Evolutionary conservation across 2,329 filamentous ascomycete species (phyloP), one percentile per base, ranked within the genome.

Genomic region (Blastomyces emzantsi): DNA sequence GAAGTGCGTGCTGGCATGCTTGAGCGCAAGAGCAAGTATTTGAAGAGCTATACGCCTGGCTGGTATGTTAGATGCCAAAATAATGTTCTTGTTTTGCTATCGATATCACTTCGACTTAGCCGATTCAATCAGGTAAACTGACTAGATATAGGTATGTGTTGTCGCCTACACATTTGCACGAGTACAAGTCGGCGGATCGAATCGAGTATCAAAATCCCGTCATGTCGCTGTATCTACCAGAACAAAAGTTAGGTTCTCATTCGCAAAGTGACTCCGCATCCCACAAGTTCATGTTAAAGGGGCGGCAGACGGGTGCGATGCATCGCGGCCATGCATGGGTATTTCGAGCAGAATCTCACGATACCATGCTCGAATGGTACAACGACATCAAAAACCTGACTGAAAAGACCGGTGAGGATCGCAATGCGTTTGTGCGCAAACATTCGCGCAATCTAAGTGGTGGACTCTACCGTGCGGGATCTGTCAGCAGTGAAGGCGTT

Each of bases 181-280:
- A 99, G 77, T 99, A 97, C 84, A 97, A 96, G 75, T 96, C 92
- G n/a, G 91, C 92, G 68, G 93, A 97, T 77, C 92, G 93, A 74
- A 89, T 87, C 67, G 82, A 83, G 70, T 82, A 85, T 65, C 90
- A 94, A 76, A 88, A 90, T 49, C 94, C 94, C 0, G 86, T 97
- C 73, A 97, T 99, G 93, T 97, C 94, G 52, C 82, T 99, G 63
- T 96, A 94, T 73, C 84, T 99, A 36, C 90, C 90, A 7, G 94
- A 97, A 70, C 94, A 97, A 77, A 97, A 96, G 74, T 83, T 99
- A 64, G 94, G 94, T 47, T 95, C 92, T 45, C 92, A 95, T 73
- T 97, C 93, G 11, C 84, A 86, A 65, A 85, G 87, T 64, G 87
- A 86, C 59, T 92, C 90, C 15, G 90, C 89, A 15, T 97, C 92